Base-by-base conservation (phyloP, 2,329 filamentous ascomycete genomes). In the Xylariaceae sp. region DNA sequence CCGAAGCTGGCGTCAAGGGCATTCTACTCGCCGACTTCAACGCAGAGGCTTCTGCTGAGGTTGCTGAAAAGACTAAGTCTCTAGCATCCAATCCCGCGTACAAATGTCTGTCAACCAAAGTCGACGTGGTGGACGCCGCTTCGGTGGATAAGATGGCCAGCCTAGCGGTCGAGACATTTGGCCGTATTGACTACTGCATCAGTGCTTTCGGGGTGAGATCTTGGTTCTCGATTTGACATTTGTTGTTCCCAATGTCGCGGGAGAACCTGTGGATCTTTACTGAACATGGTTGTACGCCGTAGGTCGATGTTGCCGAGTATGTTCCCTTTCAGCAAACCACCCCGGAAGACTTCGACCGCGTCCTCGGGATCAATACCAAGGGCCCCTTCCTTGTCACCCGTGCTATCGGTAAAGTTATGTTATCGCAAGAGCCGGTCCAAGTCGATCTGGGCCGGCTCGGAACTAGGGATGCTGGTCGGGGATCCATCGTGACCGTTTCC, bases 401-500 rank as follows among this genome's bases (percentile, higher is more conserved):
- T 1, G 58, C 57, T 10, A 58, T 64, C 6, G 55, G 18, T 3
- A 59, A 57, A 23, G 37, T 52, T 8, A 65, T 65, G 63, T n/a
- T 55, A 29, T 36, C 50, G 0, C 61, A 65, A 23, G 58, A 64
- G 11, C 50, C 60, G 0, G 13, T 16, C 10, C 15, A n/a, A 10
- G 30, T 58, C 18, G 18, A 57, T 23, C 42, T 64, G 3, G 53
- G 55, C 4, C 48, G 63, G 23, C 63, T 55, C 29, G 63, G 61
- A 3, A 15, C 3, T 4, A 46, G 53, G 18, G 57, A 63, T 13
- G 15, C 51, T 8, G 62, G 61, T 3, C 64, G 68, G 47, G 68
- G 68, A 24, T 63, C 64, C 23, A 70, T 70, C 36, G 62, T 71
- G 11, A 68, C 68, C 36, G 55, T 64, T 8, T 63, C 64, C 30